Evolutionary conservation across 225 moss, liverwort and hornwort species (phyloP), one percentile per base, ranked within the genome.

Genomic region (Pleurozium schreberi): DNA sequence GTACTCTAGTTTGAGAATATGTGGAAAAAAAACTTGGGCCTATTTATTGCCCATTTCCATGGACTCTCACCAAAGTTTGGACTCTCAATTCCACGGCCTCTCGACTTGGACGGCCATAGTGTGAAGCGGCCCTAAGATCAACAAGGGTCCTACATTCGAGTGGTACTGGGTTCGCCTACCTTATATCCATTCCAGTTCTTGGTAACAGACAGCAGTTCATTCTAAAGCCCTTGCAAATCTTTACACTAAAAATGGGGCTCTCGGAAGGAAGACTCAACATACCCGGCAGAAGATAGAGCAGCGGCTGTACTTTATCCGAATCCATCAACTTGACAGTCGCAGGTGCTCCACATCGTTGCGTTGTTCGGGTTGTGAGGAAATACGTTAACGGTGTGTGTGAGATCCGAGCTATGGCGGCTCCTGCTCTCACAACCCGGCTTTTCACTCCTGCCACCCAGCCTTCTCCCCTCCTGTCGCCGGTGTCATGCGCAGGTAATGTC

Each of bases 331-430:
- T 50, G 22, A 22, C 61, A 33, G 49, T 26, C 53, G 81, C 47
- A 65, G 26, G 23, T 34, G 84, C 84, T 84, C 21, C 40, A 55
- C 49, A 49, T 40, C 60, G 58, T n/a, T 84, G 65, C 31, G 26
- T 10, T 82, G 61, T 40, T 40, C 45, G 21, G 33, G 45, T 33
- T 21, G 75, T 58, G 75, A 81, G 63, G 87, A 78, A 34, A 23
- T 20, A 31, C 31, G 12, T 31, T 40, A 49, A 58, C 85, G n/a
- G 61, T 34, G 84, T 69, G 86, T 75, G 88, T 53, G 45, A 50
- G 40, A 69, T 75, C 20, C 61, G 60, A 86, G 91, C 88, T 84
- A 93, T 93, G 93, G 93, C 93, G 88, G 83, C 89, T 68, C 91
- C 88, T 59, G 83, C 88, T 79, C 89, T 91, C 76, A 58, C 89